Percentiles rank a stretch among this genome's conserved stretches.
Conservation (phyloP, 225 moss, liverwort and hornwort genomes). For the Neckera pumila region DNA sequence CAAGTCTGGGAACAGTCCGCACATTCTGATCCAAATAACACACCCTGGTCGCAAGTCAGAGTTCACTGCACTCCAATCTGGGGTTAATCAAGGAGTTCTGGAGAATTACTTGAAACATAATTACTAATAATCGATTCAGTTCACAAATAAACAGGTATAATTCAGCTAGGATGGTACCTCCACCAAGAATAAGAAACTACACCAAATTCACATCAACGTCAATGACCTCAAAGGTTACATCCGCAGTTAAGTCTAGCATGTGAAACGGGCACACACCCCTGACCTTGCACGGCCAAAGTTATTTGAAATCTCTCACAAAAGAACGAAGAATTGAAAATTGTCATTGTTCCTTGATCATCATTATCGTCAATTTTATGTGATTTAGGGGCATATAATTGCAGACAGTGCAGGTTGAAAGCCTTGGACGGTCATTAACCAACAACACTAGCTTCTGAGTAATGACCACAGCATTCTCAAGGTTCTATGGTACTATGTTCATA, state of each 20-base stretch:
- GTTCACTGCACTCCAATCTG: neutral
- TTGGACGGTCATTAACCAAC: neutral
- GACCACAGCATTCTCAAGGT: neutral
- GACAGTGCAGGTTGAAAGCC: neutral
- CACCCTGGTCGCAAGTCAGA: constrained; percentile 12
- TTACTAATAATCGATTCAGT: neutral
- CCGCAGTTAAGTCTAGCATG: neutral
- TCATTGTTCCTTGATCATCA: neutral
- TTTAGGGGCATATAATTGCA: neutral
- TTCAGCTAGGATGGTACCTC: neutral
- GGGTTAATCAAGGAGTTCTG: neutral
- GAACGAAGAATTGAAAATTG: neutral
- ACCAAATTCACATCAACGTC: neutral
- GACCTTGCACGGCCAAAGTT: neutral
- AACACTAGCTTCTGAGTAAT: neutral
- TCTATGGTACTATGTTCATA: neutral
- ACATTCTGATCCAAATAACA: constrained; percentile 3
- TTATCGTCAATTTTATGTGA: neutral
- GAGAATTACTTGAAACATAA: neutral
- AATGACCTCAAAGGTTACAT: neutral
- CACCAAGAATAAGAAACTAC: neutral
- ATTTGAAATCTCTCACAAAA: neutral
- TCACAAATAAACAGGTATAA: neutral
- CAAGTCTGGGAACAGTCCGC: neutral
- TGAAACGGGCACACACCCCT: neutral